Conservation (phyloP, 2,329 filamentous ascomycete genomes). For the Sordariomycetes sp. region DNA sequence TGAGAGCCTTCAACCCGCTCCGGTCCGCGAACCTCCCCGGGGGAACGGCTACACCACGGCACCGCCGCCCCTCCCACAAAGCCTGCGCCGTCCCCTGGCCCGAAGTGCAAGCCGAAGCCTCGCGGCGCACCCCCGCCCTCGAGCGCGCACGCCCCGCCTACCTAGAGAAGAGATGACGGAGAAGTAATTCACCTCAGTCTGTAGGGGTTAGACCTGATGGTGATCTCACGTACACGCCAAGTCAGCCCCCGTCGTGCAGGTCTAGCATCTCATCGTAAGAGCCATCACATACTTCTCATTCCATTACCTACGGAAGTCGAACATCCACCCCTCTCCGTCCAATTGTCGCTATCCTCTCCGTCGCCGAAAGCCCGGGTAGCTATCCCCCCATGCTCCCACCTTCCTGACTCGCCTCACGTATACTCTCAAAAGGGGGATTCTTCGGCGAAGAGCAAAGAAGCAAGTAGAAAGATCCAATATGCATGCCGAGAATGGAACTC, state of each 20-base stretch:
- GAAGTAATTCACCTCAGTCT: background rate
- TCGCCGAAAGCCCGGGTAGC: background rate
- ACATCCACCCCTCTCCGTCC: background rate
- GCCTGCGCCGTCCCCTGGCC: constrained; percentile 18
- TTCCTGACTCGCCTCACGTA: background rate
- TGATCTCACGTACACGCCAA: no score
- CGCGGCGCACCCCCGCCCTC: background rate
- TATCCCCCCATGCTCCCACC: background rate
- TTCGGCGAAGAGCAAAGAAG: background rate
- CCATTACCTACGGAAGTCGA: background rate
- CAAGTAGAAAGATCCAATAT: background rate
- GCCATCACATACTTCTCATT: background rate
- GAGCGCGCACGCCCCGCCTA: background rate
- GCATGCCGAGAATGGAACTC: background rate
- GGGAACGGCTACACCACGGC: constrained; percentile 15
- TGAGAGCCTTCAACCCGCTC: background rate
- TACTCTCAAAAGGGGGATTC: background rate
- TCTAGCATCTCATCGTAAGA: background rate
- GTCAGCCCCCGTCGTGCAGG: no score
- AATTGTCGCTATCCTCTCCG: background rate
- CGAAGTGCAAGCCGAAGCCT: background rate
- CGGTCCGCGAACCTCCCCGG: background rate
- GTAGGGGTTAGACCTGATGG: background rate
- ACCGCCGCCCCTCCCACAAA: constrained; percentile 16
- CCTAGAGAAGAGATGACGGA: constrained; percentile 20